These are phyloP conservation scores for Martensiomyces pterosporus DNA, from an alignment of 192 early-diverging fungal species.

Conservation along the genomic window DNA sequence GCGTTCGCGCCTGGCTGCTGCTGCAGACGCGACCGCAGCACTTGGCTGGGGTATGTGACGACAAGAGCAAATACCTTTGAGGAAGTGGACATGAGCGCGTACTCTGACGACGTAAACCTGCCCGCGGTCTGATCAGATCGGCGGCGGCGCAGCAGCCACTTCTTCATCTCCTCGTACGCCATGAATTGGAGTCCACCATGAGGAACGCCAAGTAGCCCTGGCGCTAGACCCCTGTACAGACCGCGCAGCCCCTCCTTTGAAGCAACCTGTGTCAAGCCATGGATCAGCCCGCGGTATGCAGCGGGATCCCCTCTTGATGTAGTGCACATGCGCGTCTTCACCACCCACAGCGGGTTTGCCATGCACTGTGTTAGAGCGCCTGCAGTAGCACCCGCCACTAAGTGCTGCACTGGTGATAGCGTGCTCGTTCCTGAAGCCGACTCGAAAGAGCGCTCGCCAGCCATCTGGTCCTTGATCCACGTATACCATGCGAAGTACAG, in stretches of 20 bases:
- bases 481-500: constrained; percentile 94
- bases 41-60: constrained; percentile 91
- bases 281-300: constrained; percentile 62
- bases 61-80: constrained; percentile 87
- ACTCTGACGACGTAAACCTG: constrained; percentile 59
- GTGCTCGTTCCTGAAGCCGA: constrained; percentile 45
- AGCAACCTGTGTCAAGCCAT: constrained; percentile 59
- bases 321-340: constrained; percentile 79
- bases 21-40: constrained; percentile 82
- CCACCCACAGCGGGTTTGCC: constrained; percentile 81
- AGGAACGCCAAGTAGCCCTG: constrained; percentile 87
- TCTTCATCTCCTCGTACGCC: constrained; percentile 97
- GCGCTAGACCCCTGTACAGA: constrained; percentile 76
- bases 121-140: neutral
- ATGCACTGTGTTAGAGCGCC: constrained; percentile 68
- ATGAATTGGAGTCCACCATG: constrained; percentile 98
- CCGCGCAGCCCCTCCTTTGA: constrained; percentile 70
- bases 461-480: constrained; percentile 44
- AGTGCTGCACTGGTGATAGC: constrained; percentile 72
- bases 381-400: constrained; percentile 74
- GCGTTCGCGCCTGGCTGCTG: constrained; percentile 44
- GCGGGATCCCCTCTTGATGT: constrained; percentile 54
- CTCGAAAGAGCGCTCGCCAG: constrained; percentile 38
- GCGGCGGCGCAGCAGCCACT: constrained; percentile 44
- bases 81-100: constrained; percentile 75